Conservation (phyloP, 441 rosid genomes). For the Flueggea neowawraea region DNA sequence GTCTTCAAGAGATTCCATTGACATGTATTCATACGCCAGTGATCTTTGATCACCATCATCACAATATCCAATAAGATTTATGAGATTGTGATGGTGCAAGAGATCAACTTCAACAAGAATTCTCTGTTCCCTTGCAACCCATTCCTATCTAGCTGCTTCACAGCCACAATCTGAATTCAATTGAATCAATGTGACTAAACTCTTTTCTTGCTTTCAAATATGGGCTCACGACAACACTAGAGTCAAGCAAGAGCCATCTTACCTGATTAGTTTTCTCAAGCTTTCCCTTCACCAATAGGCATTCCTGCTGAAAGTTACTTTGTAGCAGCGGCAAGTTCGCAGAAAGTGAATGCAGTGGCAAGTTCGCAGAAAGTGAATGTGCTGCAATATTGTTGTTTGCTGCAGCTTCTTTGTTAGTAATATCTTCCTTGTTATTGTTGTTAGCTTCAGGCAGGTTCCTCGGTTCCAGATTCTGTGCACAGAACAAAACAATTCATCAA, state of each 20-base stretch:
- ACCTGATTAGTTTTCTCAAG: conserved; percentile 70
- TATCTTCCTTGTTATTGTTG: no score
- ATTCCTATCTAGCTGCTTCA: conserved; percentile 89
- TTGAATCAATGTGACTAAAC: neutral
- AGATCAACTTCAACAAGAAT: conserved; percentile 76
- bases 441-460: no score
- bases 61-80: conserved; percentile 86
- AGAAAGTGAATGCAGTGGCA: conserved; percentile 78
- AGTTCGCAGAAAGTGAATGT: conserved; percentile 49
- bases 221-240: neutral
- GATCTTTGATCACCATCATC: conserved; percentile 96
- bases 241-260: neutral
- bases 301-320: conserved; percentile 82
- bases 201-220: neutral
- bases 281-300: conserved; percentile 76
- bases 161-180: conserved; percentile 58
- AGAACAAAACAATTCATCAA: no score
- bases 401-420: no score
- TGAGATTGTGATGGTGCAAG: conserved; percentile 67
- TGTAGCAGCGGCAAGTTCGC: conserved; percentile 79
- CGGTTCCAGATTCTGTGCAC: no score
- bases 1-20: conserved; percentile 76
- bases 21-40: conserved; percentile 75
- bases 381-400: no score
- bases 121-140: conserved; percentile 90